Evolutionary conservation across 345 rosid species (phyloP), one percentile per base, ranked within the genome.

Genomic region (Aquilaria yunnanensis): DNA sequence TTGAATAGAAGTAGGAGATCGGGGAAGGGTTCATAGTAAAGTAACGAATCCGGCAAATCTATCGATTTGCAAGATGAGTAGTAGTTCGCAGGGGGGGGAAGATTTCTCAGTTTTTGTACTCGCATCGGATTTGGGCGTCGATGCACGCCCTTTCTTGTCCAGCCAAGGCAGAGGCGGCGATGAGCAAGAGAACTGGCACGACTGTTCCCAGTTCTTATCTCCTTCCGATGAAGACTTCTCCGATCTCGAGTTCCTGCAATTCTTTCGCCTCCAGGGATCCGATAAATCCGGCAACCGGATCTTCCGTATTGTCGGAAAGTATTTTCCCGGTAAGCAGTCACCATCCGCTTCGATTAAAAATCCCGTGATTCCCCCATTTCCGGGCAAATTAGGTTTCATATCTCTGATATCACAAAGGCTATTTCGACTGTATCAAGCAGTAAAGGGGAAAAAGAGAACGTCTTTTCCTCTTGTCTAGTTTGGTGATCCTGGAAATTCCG

Each of bases 71-170:
- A 37, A 56, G 53, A 72, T 80, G 83, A 67, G 73, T 23, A 67
- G 73, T 23, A 64, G 78, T 67, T 67, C 85, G 1, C 60, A 80
- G 10, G 14, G 72, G 0, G 90, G 72, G 0, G 90, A 87, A 52
- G 92, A 85, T 47, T 85, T 85, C 66, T 82, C 97, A 37, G 94
- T 87, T 65, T 2, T 87, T 10, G 88, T 87, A 6, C 70, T 87
- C 50, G 96, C 96, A 11, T 90, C 97, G 1, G 97, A 94, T 85
- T 80, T 88, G 56, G 97, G 96, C 10, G 48, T 90, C 1, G 97
- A 94, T 47, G 96, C 88, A 10, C 81, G 85, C 14, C 81, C 96
- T 0, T 88, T 94, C 65, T 70, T 90, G 47, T 54, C 71, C 2
- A 67, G 65, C 56, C 68, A 67, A 23, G 66, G 45, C 43, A 47